Percentiles rank a stretch among this genome's conserved stretches.
Conservation (phyloP, 257 asterid genomes). For the Salvia hispanica region DNA sequence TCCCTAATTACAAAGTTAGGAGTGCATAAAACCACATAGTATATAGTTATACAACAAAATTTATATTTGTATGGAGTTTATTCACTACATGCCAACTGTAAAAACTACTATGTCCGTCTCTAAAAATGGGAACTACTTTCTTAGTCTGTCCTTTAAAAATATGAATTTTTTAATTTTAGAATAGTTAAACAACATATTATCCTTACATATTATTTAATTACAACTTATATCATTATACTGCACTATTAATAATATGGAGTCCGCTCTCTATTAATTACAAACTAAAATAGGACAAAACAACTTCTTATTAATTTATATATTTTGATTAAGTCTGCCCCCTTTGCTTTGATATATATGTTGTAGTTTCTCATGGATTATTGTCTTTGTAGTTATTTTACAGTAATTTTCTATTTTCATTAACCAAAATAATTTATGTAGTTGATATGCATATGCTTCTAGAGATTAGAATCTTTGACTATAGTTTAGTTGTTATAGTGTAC, state of each 20-base stretch:
- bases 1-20: background rate
- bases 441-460: slow-evolving; percentile 29
- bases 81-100: too few relatives aligned
- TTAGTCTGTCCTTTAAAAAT: too few relatives aligned
- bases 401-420: background rate
- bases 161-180: too few relatives aligned
- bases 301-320: background rate
- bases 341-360: background rate
- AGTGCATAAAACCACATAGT: too few relatives aligned
- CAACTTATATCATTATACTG: too few relatives aligned
- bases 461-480: slow-evolving; percentile 44
- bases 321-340: background rate
- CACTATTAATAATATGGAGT: too few relatives aligned
- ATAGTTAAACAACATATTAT: too few relatives aligned
- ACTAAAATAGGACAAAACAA: background rate
- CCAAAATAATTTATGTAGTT: slow-evolving; percentile 8
- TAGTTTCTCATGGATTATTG: background rate
- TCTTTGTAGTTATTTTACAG: background rate
- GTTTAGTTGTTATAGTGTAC: slow-evolving; percentile 36
- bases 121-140: too few relatives aligned
- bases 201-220: too few relatives aligned
- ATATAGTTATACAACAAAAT: background rate
- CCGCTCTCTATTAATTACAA: too few relatives aligned
- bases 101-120: too few relatives aligned
- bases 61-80: too few relatives aligned